A percentile compares a stretch with the other conserved stretches of the same genome.
Conservation (phyloP, 129 eudicot genomes). For the sunflower (Helianthus annuus) region DNA sequence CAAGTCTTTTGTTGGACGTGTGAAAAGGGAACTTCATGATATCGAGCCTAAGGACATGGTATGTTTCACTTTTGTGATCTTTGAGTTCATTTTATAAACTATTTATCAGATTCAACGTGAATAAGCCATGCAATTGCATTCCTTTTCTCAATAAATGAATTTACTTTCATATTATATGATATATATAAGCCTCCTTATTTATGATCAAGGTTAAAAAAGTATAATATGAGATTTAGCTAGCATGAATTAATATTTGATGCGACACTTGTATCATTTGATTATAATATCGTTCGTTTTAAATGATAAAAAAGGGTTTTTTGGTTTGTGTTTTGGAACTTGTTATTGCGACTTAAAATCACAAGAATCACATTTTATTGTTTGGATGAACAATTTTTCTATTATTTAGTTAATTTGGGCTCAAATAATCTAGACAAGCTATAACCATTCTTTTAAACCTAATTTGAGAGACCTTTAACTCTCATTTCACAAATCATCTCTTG, state of each 20-base stretch:
- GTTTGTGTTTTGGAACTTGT: background rate
- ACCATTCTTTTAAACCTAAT: background rate
- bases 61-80: constrained; percentile 28
- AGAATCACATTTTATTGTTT: too few relatives aligned
- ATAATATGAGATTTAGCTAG: background rate
- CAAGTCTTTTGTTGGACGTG: constrained; percentile 51
- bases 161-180: background rate
- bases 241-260: background rate
- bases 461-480: background rate
- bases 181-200: background rate
- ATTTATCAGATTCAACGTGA: background rate
- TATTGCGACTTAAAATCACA: too few relatives aligned
- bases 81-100: background rate
- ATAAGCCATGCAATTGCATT: background rate
- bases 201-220: background rate
- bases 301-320: background rate
- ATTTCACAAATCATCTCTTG: background rate
- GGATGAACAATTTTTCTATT: too few relatives aligned
- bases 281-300: background rate
- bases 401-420: background rate
- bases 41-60: constrained; percentile 59
- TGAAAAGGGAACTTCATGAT: constrained; percentile 69
- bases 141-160: too few relatives aligned
- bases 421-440: background rate
- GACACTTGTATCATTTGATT: too few relatives aligned